These are phyloP conservation scores for Fusarium gaditjirri DNA, from an alignment of 2,329 filamentous ascomycete genomes.

Conservation along the genomic window DNA sequence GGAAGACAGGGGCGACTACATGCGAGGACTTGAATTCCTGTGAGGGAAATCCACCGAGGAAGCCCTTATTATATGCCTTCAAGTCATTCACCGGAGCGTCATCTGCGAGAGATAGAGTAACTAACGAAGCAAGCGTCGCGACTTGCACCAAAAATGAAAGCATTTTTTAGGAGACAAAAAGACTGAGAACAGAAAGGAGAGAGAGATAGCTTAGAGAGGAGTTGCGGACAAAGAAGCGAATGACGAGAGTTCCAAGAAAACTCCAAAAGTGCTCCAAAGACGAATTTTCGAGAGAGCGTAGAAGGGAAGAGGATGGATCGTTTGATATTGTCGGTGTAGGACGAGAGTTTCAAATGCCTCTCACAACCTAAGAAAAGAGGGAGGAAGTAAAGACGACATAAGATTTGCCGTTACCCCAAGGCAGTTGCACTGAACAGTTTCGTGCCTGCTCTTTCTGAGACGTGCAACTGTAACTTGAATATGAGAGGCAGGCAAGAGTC, in stretches of 20 bases:
- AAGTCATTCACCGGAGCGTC: constrained; percentile 22
- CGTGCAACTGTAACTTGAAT: constrained; percentile 2
- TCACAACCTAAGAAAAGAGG: not conserved
- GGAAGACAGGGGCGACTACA: constrained; percentile 35
- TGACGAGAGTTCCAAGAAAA: constrained; percentile 34
- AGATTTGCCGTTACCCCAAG: constrained; percentile 4
- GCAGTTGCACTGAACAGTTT: constrained; percentile 7
- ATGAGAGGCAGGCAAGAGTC: not conserved
- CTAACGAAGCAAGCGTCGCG: not conserved
- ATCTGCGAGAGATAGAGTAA: constrained; percentile 20
- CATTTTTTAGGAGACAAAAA: constrained; percentile 18
- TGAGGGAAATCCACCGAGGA: constrained; percentile 33
- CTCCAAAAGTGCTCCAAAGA: constrained; percentile 31
- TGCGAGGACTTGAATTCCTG: constrained; percentile 35
- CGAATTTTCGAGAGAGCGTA: not conserved
- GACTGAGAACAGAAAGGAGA: not conserved
- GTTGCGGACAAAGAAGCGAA: constrained; percentile 6
- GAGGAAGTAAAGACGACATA: not conserved
- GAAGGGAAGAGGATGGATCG: constrained; percentile 6
- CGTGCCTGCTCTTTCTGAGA: not conserved
- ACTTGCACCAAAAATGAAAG: not conserved
- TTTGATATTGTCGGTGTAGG: constrained; percentile 7
- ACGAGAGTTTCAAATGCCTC: constrained; percentile 24
- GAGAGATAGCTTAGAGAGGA: not conserved
- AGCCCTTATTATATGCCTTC: constrained; percentile 28